These are phyloP conservation scores for Tetrapisispora nanseiensis DNA, from an alignment of 805 yeast species.

Conservation along the genomic window DNA sequence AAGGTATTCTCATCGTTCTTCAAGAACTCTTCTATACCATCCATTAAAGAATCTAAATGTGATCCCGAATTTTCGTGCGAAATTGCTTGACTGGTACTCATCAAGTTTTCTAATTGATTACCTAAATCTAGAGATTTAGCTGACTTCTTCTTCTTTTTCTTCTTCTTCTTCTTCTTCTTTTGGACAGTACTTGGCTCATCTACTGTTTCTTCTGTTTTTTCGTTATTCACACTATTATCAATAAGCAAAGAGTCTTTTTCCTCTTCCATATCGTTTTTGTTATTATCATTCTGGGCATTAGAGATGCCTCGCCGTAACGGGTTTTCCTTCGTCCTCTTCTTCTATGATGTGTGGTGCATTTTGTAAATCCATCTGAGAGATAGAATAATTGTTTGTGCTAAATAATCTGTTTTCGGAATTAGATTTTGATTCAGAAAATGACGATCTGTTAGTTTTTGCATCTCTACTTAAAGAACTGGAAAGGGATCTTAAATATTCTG, in stretches of 20 bases:
- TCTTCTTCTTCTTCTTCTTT: slow-evolving; percentile 3
- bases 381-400: slow-evolving; percentile 22
- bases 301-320: slow-evolving; percentile 13
- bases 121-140: neutral
- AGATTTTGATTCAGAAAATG: neutral
- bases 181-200: neutral
- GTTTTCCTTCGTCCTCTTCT: slow-evolving; percentile 15
- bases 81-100: neutral
- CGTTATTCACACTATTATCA: neutral
- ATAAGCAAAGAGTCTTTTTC: too few species aligned
- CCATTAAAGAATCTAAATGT: slow-evolving; percentile 13
- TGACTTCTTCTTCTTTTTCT: slow-evolving; percentile 6
- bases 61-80: neutral
- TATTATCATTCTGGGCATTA: neutral
- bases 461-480: slow-evolving; percentile 25
- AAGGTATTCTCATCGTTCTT: slow-evolving; percentile 5
- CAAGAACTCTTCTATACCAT: slow-evolving; percentile 18
- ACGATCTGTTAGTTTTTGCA: slow-evolving; percentile 6
- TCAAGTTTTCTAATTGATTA: slow-evolving; percentile 1
- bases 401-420: slow-evolving; percentile 9
- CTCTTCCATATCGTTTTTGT: too few species aligned
- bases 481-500: slow-evolving; percentile 46
- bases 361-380: slow-evolving; percentile 22
- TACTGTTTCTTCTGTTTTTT: neutral
- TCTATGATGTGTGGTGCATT: slow-evolving; percentile 21